phyloP scores from a whole-genome alignment of 192 early-diverging fungal species.

The Coemansia sp. region DNA sequence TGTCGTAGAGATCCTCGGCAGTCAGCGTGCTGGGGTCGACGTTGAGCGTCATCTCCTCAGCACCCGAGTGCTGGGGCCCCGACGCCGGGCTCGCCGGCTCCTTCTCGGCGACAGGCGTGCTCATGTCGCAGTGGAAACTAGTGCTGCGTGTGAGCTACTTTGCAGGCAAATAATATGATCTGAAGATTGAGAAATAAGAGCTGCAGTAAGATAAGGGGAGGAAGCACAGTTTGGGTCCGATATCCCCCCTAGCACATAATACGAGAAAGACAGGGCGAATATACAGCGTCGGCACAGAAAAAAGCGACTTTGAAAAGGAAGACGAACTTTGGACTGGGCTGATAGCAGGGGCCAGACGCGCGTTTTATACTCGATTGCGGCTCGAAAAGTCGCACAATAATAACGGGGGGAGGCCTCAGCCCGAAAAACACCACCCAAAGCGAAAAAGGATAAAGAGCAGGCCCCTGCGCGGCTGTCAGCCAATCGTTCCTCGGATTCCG shows the following conservation, averaged over 20 bases:
- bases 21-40: constrained; percentile 59
- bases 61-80: neutral
- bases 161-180: no score
- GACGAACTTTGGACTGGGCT: neutral
- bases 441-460: constrained; percentile 2
- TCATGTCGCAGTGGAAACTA: constrained; percentile 14
- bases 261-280: constrained; percentile 9
- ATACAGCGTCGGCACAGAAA: constrained; percentile 10
- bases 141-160: no score
- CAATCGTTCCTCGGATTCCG: constrained; percentile 37
- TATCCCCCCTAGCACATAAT: constrained; percentile 5
- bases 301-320: constrained; percentile 1
- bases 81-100: constrained; percentile 21
- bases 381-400: constrained; percentile 5
- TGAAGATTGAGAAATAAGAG: neutral
- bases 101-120: constrained; percentile 31
- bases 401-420: constrained; percentile 3
- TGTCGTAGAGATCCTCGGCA: constrained; percentile 72
- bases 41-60: constrained; percentile 50
- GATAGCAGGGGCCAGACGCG: constrained; percentile 11
- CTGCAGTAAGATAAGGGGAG: neutral
- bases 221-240: neutral
- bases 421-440: neutral
- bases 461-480: constrained; percentile 5
- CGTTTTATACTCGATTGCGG: constrained; percentile 23